Conservation (phyloP, 106 monocot genomes). For the Phalaenopsis equestris region DNA sequence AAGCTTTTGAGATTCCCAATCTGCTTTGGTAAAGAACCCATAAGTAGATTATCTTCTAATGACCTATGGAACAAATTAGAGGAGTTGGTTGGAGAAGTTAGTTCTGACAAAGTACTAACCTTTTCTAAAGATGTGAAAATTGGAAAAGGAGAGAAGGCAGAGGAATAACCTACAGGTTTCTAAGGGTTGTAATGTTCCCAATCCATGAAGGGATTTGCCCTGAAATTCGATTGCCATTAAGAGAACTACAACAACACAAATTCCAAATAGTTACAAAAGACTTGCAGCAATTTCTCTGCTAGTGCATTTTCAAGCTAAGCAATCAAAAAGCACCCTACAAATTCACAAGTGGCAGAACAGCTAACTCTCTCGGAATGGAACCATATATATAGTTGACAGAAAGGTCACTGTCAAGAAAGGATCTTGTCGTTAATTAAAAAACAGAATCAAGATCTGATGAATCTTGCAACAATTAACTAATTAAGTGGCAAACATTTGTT, state of each 20-base stretch:
- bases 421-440: not conserved
- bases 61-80: not conserved
- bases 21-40: not conserved
- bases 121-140: too few species aligned
- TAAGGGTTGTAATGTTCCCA: not conserved
- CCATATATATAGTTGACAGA: slow-evolving; percentile 10
- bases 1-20: not conserved
- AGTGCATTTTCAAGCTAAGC: not conserved
- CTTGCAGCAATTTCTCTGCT: too few species aligned
- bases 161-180: not conserved
- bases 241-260: not conserved
- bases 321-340: not conserved
- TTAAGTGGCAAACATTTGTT: slow-evolving; percentile 5
- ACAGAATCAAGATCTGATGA: not conserved
- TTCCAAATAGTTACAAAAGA: not conserved
- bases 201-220: slow-evolving; percentile 4
- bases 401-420: slow-evolving; percentile 5
- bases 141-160: not conserved
- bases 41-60: not conserved
- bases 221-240: not conserved
- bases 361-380: slow-evolving; percentile 13
- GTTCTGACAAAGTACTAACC: too few species aligned
- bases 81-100: too few species aligned
- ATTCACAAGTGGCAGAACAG: slow-evolving; percentile 9
- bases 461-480: not conserved